Base-by-base conservation (phyloP, 2,329 filamentous ascomycete genomes). In the Pseudocercospora ulei region DNA sequence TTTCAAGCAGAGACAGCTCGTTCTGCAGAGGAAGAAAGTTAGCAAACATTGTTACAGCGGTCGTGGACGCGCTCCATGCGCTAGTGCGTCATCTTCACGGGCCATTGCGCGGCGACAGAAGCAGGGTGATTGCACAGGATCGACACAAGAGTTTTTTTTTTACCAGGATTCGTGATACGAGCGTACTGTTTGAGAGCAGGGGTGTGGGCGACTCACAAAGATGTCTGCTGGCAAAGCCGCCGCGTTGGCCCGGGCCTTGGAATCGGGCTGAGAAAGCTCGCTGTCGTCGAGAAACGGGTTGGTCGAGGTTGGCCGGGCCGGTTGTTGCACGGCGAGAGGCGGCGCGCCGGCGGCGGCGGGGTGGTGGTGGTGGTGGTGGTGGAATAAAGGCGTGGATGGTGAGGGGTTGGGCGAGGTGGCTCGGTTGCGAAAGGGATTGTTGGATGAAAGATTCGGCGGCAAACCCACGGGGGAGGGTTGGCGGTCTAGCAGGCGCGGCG, bases 391-490 rank as follows among this genome's bases (percentile, higher is more conserved):
- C 25, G 23, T 40, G 56, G 57, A 22, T 7, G 30, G 30, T 8
- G 30, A 33, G 5, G 52, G 56, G 22, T 49, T 62, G 44, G 37
- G 57, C 49, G 66, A 82, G 23, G 69, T 67, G 48, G 78, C 75
- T 56, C 79, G 76, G 62, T 83, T 83, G 66, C 81, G 78, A 58
- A 74, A 87, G 47, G 82, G 82, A 59, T 87, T 87, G 71, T 86
- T 86, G 61, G 78, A 78, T 56, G 65, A 63, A 41, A 86, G 73
- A 62, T 77, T 80, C 60, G 80, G 18, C 38, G 72, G 67, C 26
- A 49, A 25, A 34, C 47, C 47, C 22, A 43, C 33, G 38, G 43
- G 38, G 52, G 72, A 71, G 49, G 65, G 69, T 52, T 63, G 61
- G 39, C 62, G 61, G 41, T 65, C 64, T 64, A 56, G 31, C 24